Evolutionary conservation across 78 protist genomes (phyloP).

Genomic region (Polysphondylium violaceum): DNA sequence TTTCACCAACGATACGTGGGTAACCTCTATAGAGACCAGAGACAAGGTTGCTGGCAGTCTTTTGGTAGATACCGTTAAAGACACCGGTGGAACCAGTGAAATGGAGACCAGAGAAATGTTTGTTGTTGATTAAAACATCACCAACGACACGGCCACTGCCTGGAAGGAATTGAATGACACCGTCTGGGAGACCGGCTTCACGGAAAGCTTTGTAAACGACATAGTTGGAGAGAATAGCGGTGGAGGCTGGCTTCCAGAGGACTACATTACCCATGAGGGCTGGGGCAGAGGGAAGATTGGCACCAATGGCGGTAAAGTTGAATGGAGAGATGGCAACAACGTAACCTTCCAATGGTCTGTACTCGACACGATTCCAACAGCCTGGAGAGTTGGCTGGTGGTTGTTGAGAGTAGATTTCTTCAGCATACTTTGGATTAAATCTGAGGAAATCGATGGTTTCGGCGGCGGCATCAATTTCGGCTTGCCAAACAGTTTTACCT

Average conservation of each 20-base stretch:
- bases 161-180: constrained; percentile 96
- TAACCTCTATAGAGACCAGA: constrained; percentile 80
- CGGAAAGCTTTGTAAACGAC: constrained; percentile 86
- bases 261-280: constrained; percentile 97
- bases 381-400: constrained; percentile 84
- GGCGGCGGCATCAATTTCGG: constrained; percentile 95
- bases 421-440: constrained; percentile 89
- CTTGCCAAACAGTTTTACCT: constrained; percentile 95
- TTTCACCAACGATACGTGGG: constrained; percentile 97
- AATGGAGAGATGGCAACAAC: constrained; percentile 95
- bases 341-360: constrained; percentile 96
- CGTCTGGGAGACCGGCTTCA: constrained; percentile 97
- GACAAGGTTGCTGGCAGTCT: constrained; percentile 83
- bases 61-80: constrained; percentile 83
- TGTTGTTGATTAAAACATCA: constrained; percentile 48
- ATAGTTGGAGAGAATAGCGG: constrained; percentile 89
- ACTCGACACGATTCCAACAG: constrained; percentile 93
- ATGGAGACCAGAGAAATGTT: constrained; percentile 89
- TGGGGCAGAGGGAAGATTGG: constrained; percentile 93
- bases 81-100: constrained; percentile 96
- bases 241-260: constrained; percentile 95
- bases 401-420: constrained; percentile 90
- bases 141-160: constrained; percentile 80
- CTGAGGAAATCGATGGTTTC: constrained; percentile 95
- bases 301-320: constrained; percentile 98